phyloP scores from a whole-genome alignment of 345 rosid genomes.

The Linum usitatissimum region DNA sequence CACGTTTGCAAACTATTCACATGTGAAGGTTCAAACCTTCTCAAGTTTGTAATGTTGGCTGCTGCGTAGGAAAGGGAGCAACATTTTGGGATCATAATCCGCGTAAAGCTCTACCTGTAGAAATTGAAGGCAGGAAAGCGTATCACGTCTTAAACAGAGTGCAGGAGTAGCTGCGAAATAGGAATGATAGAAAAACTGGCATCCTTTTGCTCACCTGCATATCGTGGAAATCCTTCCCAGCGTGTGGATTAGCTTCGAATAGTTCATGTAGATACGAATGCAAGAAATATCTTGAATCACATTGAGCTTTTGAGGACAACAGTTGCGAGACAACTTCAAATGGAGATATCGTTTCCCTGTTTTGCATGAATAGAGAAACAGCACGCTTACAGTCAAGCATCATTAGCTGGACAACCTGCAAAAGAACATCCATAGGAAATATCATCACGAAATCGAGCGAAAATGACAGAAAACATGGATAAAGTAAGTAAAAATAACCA shows the following conservation, averaged over 20 bases:
- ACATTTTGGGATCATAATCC: slow-evolving; percentile 81
- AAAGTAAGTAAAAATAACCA: background rate
- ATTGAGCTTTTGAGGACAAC: slow-evolving; percentile 42
- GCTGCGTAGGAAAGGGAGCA: slow-evolving; percentile 92
- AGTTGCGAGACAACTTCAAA: slow-evolving; percentile 77
- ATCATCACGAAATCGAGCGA: background rate
- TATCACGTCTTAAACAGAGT: background rate
- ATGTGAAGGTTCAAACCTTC: slow-evolving; percentile 43
- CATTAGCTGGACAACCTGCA: slow-evolving; percentile 90
- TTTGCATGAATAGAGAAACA: slow-evolving; percentile 65
- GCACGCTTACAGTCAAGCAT: slow-evolving; percentile 79
- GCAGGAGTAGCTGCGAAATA: background rate
- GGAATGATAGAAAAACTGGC: background rate
- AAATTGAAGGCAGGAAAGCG: slow-evolving; percentile 10
- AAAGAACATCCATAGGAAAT: slow-evolving; percentile 9
- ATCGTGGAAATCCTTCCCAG: slow-evolving; percentile 87
- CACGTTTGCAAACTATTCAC: slow-evolving; percentile 15
- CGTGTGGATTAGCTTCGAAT: slow-evolving; percentile 70
- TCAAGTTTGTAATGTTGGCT: slow-evolving; percentile 95
- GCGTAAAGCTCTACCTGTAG: slow-evolving; percentile 88
- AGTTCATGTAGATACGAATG: slow-evolving; percentile 72
- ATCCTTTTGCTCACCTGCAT: slow-evolving; percentile 69
- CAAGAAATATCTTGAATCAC: slow-evolving; percentile 80
- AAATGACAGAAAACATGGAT: slow-evolving; percentile 12
- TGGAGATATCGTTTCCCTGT: slow-evolving; percentile 69